phyloP scores from a whole-genome alignment of 495 filamentous ascomycete genomes.

The Sordaria brevicollis region DNA sequence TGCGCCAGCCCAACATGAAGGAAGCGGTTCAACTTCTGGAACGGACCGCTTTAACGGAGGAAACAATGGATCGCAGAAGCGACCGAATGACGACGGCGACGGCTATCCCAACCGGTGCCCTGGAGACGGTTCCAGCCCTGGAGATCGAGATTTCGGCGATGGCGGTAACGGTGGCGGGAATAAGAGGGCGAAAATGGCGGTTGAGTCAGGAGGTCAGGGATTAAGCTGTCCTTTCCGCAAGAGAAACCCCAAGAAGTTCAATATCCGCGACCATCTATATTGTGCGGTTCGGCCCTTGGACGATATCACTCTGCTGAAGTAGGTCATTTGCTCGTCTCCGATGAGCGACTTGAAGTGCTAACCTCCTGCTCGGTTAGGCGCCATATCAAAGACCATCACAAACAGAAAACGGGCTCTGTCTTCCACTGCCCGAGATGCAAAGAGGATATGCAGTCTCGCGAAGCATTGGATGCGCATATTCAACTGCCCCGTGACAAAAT shows the following conservation, averaged over 20 bases:
- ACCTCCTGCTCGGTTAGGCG: slow-evolving; percentile 2
- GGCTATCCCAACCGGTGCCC: not conserved
- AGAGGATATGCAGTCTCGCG: slow-evolving; percentile 4
- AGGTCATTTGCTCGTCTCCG: not conserved
- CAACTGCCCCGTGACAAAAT: slow-evolving; percentile 5
- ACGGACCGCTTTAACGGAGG: not conserved
- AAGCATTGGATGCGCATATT: slow-evolving; percentile 10
- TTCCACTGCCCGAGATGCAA: slow-evolving; percentile 18
- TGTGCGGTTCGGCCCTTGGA: slow-evolving; percentile 19
- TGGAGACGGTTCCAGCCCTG: not conserved
- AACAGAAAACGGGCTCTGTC: not conserved
- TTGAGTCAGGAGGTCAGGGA: not conserved
- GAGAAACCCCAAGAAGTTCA: slow-evolving; percentile 28
- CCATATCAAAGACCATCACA: slow-evolving; percentile 21
- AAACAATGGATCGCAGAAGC: not conserved
- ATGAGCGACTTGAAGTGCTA: not conserved
- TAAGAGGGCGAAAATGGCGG: not conserved
- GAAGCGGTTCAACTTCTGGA: not conserved
- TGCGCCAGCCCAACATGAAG: not conserved
- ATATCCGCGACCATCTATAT: slow-evolving; percentile 19
- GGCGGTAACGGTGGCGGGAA: not conserved
- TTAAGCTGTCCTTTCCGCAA: slow-evolving; percentile 29
- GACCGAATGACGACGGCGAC: slow-evolving; percentile 1
- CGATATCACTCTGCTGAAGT: slow-evolving; percentile 23
- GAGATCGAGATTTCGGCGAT: not conserved